A percentile compares a stretch with the other conserved stretches of the same genome.
These are phyloP conservation scores for Helminthosporium solani DNA, from an alignment of 2,329 filamentous ascomycete genomes.

Conservation along the genomic window DNA sequence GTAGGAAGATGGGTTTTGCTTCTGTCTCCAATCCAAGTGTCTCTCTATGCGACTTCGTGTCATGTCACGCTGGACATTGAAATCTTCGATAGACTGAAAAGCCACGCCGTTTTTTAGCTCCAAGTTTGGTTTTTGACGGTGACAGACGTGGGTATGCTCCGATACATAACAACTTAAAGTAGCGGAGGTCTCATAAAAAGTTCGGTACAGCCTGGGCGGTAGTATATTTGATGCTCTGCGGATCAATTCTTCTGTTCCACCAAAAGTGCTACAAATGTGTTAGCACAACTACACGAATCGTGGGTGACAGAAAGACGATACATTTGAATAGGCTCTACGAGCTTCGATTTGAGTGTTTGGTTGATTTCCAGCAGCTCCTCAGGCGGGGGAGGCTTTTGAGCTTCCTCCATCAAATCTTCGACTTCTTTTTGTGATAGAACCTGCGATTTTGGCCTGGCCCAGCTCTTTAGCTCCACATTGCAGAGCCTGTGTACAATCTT, in stretches of 20 bases:
- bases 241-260: not conserved
- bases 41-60: constrained; percentile 8
- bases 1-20: constrained; percentile 10
- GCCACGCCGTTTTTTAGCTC: constrained; percentile 7
- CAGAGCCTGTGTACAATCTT: not conserved
- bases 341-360: not conserved
- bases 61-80: constrained; percentile 1
- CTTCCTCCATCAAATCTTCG: not conserved
- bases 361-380: not conserved
- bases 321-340: not conserved
- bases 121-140: constrained; percentile 7
- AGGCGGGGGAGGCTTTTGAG: not conserved
- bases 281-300: not conserved
- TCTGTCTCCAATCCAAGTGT: constrained; percentile 13
- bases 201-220: constrained; percentile 12
- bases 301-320: not conserved
- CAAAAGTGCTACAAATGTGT: not conserved
- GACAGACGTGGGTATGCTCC: constrained; percentile 12
- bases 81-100: constrained; percentile 18
- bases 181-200: constrained; percentile 11
- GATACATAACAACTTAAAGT: constrained; percentile 14
- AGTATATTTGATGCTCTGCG: not conserved
- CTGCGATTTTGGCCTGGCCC: not conserved
- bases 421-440: not conserved
- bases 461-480: not conserved